Evolutionary conservation across 768 basidiomycete species (phyloP).

Genomic region (Leccinum rimulosum): DNA sequence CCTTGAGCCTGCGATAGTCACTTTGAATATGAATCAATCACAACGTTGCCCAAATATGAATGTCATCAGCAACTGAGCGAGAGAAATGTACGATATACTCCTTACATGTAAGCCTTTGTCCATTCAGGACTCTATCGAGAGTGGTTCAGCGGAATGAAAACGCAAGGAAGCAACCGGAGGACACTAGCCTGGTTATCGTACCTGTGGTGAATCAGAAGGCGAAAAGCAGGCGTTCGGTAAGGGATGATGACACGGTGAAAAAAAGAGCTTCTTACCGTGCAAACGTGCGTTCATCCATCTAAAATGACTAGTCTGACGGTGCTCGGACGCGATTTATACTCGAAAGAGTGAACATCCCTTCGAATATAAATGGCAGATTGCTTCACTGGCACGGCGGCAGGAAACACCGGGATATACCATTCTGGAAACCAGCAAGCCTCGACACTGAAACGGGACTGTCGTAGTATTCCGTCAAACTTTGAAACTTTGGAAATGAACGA

Average conservation of each 20-base stretch:
- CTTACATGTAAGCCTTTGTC: conserved; percentile 30
- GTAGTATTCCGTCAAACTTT: neutral
- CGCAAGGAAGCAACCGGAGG: neutral
- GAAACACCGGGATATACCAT: neutral
- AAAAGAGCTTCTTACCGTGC: conserved; percentile 40
- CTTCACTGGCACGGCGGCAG: neutral
- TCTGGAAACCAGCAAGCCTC: neutral
- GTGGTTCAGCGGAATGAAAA: neutral
- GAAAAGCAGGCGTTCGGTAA: neutral
- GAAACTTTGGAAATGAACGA: neutral
- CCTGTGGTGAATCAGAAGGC: conserved; percentile 31
- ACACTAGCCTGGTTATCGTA: conserved; percentile 64
- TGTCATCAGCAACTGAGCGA: neutral
- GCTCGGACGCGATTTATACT: neutral
- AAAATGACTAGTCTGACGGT: neutral
- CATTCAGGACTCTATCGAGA: conserved; percentile 60
- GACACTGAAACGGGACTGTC: neutral
- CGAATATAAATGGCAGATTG: conserved; percentile 1
- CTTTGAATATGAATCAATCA: conserved; percentile 33
- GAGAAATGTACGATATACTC: neutral
- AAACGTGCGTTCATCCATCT: conserved; percentile 30
- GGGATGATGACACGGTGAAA: neutral
- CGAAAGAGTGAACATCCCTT: neutral
- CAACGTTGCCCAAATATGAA: neutral
- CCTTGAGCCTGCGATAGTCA: conserved; percentile 76